A percentile compares a stretch with the other conserved stretches of the same genome.
phyloP scores from a whole-genome alignment of 805 yeast genomes.

The Candida glaebosa region DNA sequence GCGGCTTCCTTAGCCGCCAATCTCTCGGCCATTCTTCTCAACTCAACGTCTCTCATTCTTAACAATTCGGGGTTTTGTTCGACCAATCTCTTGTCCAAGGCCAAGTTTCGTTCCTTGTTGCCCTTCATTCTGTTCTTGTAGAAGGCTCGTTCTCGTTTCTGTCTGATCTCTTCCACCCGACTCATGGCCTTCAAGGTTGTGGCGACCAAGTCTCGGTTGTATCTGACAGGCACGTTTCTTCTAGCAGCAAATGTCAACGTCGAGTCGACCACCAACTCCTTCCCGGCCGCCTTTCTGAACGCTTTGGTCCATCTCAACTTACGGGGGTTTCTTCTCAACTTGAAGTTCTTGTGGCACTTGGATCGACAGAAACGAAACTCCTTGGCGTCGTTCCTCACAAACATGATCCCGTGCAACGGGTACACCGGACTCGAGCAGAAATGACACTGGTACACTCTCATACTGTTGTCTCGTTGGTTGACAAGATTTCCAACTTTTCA shows the following conservation, averaged over 20 bases:
- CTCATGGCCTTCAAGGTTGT: conserved; percentile 94
- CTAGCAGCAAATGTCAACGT: conserved; percentile 95
- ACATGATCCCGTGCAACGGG: conserved; percentile 83
- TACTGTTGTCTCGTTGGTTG: conserved; percentile 18
- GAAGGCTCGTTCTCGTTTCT: conserved; percentile 96
- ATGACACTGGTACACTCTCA: conserved; percentile 91
- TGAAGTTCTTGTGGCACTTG: conserved; percentile 95
- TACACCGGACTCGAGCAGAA: conserved; percentile 97
- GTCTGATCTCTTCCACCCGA: conserved; percentile 93
- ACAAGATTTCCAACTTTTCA: background rate
- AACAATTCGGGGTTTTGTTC: conserved; percentile 85
- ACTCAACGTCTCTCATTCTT: conserved; percentile 90
- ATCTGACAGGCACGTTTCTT: conserved; percentile 96
- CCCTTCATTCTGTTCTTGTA: conserved; percentile 99
- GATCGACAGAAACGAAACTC: conserved; percentile 97
- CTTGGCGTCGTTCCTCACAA: conserved; percentile 96
- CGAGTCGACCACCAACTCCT: conserved; percentile 95
- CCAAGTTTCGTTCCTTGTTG: conserved; percentile 82
- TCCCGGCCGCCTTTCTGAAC: conserved; percentile 98
- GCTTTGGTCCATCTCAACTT: conserved; percentile 98
- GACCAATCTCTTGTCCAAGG: conserved; percentile 82
- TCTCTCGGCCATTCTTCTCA: conserved; percentile 71
- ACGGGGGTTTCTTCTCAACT: conserved; percentile 97
- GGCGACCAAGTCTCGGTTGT: conserved; percentile 93
- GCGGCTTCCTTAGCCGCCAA: conserved; percentile 56